phyloP scores from a whole-genome alignment of 208 protist genomes.

The Trypanosoma cruzi region DNA sequence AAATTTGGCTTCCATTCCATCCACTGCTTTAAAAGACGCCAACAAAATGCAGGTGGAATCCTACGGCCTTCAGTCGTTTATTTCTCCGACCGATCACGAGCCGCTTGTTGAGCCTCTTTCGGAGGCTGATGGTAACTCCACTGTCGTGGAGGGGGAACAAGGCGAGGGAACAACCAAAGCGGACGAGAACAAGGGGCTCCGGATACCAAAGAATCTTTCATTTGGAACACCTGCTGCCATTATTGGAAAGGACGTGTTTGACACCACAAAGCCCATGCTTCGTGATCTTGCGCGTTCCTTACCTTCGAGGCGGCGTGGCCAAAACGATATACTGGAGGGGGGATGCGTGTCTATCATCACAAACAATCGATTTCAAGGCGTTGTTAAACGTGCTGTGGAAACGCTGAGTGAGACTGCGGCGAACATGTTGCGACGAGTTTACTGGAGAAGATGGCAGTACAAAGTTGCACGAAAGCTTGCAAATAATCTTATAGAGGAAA shows the following conservation, averaged over 20 bases:
- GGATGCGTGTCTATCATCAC: not conserved
- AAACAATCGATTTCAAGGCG: not conserved
- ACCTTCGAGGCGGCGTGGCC: too few species aligned
- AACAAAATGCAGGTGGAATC: conserved; percentile 4
- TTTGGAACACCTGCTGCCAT: not conserved
- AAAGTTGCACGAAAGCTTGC: conserved; percentile 7
- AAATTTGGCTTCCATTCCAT: not conserved
- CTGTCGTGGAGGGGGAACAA: not conserved
- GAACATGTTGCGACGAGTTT: conserved; percentile 1
- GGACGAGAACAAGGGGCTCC: not conserved
- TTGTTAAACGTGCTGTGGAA: conserved; percentile 4
- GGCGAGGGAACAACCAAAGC: too few species aligned
- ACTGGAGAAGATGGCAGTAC: conserved; percentile 21
- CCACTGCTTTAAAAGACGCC: not conserved
- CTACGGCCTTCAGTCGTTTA: conserved; percentile 9
- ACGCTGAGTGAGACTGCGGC: not conserved
- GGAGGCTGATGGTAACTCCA: conserved; percentile 7
- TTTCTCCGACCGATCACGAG: conserved; percentile 15
- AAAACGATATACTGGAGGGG: not conserved
- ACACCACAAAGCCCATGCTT: not conserved
- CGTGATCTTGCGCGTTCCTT: not conserved
- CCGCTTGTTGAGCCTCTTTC: conserved; percentile 19
- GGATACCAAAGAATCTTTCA: not conserved
- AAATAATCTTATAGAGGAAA: conserved; percentile 14
- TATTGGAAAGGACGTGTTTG: not conserved